These are phyloP conservation scores for Colletotrichum horii DNA, from an alignment of 2,329 filamentous ascomycete species.

Conservation along the genomic window DNA sequence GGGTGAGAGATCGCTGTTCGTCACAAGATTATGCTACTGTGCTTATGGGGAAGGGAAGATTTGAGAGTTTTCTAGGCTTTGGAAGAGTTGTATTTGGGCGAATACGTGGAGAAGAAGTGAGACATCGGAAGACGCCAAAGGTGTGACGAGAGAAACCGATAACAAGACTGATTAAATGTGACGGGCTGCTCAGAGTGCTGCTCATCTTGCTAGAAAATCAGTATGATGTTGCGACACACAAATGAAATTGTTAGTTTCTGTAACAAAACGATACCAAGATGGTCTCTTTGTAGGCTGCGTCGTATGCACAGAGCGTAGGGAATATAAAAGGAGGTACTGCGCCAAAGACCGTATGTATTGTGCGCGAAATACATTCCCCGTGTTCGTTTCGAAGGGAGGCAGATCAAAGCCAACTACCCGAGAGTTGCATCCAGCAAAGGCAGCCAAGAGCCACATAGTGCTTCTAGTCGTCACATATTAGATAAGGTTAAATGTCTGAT, in stretches of 20 bases:
- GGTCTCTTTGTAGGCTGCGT: neutral
- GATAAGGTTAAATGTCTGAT: rapidly evolving
- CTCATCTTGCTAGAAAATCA: neutral
- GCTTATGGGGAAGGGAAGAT: neutral
- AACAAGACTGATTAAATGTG: neutral
- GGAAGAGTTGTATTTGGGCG: neutral
- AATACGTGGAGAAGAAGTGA: too few species aligned
- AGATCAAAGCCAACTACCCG: rapidly evolving
- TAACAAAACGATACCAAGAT: neutral
- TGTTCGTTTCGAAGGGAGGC: neutral
- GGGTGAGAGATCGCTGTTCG: neutral
- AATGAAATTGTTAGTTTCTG: neutral
- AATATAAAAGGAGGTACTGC: neutral
- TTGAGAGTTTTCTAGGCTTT: neutral
- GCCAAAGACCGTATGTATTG: neutral
- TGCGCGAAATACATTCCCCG: neutral
- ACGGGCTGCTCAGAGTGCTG: neutral
- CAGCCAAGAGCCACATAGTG: neutral
- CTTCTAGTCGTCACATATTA: rapidly evolving
- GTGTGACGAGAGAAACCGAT: neutral
- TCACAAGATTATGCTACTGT: neutral
- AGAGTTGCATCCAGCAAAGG: neutral
- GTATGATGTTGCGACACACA: rapidly evolving
- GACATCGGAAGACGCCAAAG: neutral
- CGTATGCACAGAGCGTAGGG: neutral